phyloP scores from a whole-genome alignment of 805 yeast species.

The Hanseniaspora opuntiae region DNA sequence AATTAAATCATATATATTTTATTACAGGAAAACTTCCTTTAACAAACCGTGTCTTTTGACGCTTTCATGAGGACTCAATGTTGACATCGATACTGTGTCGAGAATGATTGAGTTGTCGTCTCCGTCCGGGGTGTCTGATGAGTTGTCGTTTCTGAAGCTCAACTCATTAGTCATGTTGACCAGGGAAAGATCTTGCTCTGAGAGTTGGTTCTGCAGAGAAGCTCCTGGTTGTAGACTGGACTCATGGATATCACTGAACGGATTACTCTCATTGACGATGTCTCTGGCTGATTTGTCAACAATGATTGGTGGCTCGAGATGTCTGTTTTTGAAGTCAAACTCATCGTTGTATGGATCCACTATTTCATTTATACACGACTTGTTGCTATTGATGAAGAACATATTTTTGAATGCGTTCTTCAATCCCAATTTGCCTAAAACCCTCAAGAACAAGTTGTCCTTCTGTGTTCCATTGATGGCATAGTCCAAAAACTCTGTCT shows the following conservation, averaged over 20 bases:
- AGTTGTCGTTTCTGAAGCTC: background rate
- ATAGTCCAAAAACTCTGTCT: conserved; percentile 7
- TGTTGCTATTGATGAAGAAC: background rate
- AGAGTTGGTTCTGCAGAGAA: background rate
- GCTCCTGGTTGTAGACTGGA: background rate
- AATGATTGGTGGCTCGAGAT: conserved; percentile 6
- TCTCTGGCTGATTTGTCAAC: conserved; percentile 11
- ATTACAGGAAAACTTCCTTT: background rate
- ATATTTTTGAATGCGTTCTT: background rate
- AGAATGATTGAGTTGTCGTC: background rate
- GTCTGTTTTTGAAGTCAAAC: conserved; percentile 12
- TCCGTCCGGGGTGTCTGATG: background rate
- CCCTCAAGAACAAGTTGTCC: background rate
- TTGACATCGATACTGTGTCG: conserved; percentile 2
- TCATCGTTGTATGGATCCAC: conserved; percentile 12
- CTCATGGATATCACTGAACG: conserved; percentile 5
- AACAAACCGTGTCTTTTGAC: conserved; percentile 4
- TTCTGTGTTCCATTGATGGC: background rate
- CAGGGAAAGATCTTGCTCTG: background rate
- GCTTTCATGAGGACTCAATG: background rate
- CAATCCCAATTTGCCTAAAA: background rate
- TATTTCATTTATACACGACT: background rate
- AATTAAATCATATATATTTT: background rate
- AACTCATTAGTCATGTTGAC: background rate
- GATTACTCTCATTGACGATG: conserved; percentile 7